phyloP scores from a whole-genome alignment of 495 filamentous ascomycete genomes.

The Haplographium delicatum region DNA sequence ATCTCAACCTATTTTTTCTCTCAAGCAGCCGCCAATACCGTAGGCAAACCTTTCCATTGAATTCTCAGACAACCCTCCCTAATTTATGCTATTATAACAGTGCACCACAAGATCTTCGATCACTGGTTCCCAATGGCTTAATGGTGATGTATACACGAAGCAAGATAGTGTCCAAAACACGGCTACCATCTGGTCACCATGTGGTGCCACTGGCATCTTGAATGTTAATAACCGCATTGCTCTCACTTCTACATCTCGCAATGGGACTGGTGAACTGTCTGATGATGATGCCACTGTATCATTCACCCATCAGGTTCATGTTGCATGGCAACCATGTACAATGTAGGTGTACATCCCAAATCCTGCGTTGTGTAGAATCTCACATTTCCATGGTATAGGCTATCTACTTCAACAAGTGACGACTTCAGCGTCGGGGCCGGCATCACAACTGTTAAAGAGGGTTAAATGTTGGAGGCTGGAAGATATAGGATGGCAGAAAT shows the following conservation, averaged over 20 bases:
- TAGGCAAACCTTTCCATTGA: slow-evolving; percentile 9
- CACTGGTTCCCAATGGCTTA: slow-evolving; percentile 33
- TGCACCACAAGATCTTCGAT: too few species aligned
- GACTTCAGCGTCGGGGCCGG: too few species aligned
- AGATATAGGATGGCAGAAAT: too few species aligned
- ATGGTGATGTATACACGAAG: slow-evolving; percentile 51
- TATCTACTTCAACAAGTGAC: too few species aligned
- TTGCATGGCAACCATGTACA: slow-evolving; percentile 44
- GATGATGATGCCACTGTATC: slow-evolving; percentile 53
- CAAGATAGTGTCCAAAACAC: slow-evolving; percentile 46
- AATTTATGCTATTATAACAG: slow-evolving; percentile 40
- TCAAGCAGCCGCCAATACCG: slow-evolving; percentile 39
- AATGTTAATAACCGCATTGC: slow-evolving; percentile 57
- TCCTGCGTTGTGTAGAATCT: too few species aligned
- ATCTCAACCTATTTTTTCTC: slow-evolving; percentile 55
- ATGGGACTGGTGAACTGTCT: slow-evolving; percentile 43
- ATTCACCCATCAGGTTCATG: slow-evolving; percentile 51
- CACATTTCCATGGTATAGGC: too few species aligned
- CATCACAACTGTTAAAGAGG: too few species aligned
- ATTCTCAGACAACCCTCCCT: slow-evolving; percentile 30
- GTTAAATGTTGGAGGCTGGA: too few species aligned
- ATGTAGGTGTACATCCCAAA: too few species aligned
- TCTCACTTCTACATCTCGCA: slow-evolving; percentile 38
- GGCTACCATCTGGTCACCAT: slow-evolving; percentile 50
- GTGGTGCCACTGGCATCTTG: slow-evolving; percentile 50